Percentiles rank a stretch among this genome's conserved stretches.
Evolutionary conservation across 1,284 basidiomycete species (phyloP).

Genomic region (Cutaneotrichosporon sp.): DNA sequence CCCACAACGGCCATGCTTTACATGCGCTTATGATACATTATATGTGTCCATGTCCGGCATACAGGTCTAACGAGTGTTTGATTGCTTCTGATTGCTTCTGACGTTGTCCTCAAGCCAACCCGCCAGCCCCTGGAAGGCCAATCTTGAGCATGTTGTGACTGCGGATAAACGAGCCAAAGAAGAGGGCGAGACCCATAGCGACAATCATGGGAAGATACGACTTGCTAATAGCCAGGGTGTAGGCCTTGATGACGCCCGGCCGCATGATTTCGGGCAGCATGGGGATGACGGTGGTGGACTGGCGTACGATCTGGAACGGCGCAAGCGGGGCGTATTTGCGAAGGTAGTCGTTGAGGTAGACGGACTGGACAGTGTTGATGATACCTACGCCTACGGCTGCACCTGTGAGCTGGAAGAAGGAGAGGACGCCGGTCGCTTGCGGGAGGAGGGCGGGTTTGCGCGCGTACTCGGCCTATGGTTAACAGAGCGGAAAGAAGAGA

Average conservation of each 20-base stretch:
- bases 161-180: slow-evolving; percentile 49
- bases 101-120: background rate
- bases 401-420: slow-evolving; percentile 54
- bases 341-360: slow-evolving; percentile 42
- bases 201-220: slow-evolving; percentile 56
- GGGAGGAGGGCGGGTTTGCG: slow-evolving; percentile 38
- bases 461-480: slow-evolving; percentile 52
- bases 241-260: slow-evolving; percentile 53
- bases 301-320: slow-evolving; percentile 44
- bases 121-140: slow-evolving; percentile 15
- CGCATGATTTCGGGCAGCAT: slow-evolving; percentile 40
- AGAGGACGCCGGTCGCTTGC: slow-evolving; percentile 50
- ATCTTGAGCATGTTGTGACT: slow-evolving; percentile 52
- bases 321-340: slow-evolving; percentile 36
- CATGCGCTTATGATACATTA: background rate
- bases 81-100: background rate
- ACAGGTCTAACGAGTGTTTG: background rate
- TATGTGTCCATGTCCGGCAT: background rate
- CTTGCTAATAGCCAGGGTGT: slow-evolving; percentile 52
- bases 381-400: slow-evolving; percentile 54
- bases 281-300: slow-evolving; percentile 41
- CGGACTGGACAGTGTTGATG: slow-evolving; percentile 52
- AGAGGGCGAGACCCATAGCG: slow-evolving; percentile 45
- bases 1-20: background rate
- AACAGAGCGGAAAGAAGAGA: background rate